Conservation (phyloP, 306 rosid species). For the Prunus davidiana region DNA sequence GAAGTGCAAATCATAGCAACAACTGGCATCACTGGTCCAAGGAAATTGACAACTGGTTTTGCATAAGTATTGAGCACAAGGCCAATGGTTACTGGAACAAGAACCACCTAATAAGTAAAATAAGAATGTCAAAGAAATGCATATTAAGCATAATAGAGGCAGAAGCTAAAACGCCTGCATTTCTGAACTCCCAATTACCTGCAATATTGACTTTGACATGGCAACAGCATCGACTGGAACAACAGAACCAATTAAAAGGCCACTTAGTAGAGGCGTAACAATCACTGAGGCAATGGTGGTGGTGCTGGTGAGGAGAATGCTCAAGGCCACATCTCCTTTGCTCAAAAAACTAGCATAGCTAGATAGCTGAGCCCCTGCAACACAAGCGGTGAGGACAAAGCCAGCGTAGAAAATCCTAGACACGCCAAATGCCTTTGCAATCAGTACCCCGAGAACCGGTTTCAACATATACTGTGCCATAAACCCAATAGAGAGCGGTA, state of each 20-base stretch:
- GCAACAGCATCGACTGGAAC: slow-evolving; percentile 93
- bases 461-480: slow-evolving; percentile 75
- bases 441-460: slow-evolving; percentile 75
- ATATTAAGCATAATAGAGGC: background rate
- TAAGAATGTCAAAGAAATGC: slow-evolving; percentile 12
- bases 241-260: slow-evolving; percentile 81
- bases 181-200: slow-evolving; percentile 43
- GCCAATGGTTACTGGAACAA: slow-evolving; percentile 77
- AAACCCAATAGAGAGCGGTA: slow-evolving; percentile 81
- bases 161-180: background rate
- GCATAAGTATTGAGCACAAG: slow-evolving; percentile 91
- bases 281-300: slow-evolving; percentile 87
- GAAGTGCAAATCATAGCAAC: slow-evolving; percentile 98
- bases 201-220: slow-evolving; percentile 94
- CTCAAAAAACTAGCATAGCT: slow-evolving; percentile 91
- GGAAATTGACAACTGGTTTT: slow-evolving; percentile 67
- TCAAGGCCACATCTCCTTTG: slow-evolving; percentile 90
- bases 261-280: slow-evolving; percentile 72
- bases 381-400: slow-evolving; percentile 87
- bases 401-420: slow-evolving; percentile 77
- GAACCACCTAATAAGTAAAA: slow-evolving; percentile 66
- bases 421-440: slow-evolving; percentile 71
- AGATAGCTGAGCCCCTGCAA: slow-evolving; percentile 95
- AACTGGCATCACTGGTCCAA: slow-evolving; percentile 90
- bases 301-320: slow-evolving; percentile 91